Base-by-base conservation (phyloP, 2,329 filamentous ascomycete genomes). In the Knoxdaviesia proteae region DNA sequence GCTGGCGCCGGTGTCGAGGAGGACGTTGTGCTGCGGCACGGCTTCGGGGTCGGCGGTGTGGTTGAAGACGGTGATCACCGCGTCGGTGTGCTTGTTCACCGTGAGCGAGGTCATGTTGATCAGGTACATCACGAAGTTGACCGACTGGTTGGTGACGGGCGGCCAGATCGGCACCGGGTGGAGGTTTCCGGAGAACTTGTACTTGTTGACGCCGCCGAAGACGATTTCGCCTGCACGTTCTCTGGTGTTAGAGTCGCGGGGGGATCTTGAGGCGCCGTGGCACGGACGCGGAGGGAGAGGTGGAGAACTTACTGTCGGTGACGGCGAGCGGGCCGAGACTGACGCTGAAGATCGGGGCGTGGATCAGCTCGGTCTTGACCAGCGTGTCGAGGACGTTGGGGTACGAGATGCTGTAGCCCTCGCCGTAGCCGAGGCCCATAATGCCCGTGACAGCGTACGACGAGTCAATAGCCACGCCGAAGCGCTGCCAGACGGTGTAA, bases 1-100 rank as follows among this genome's bases (percentile, higher is more conserved):
- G 0, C 68, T 70, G 1, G 66, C 65, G 42, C 69, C 69, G 3
- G 64, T 67, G 54, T 74, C 69, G 42, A 73, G 58, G 52, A 68
- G 59, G 29, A 67, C 61, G 40, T 58, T 60, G 7, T 20, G 20
- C 20, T 20, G 20, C 20, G 20, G 20, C 20, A 57, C 49, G 30
- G 65, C 61, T 61, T 64, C 48, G 1, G 44, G 46, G 3, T 43
- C 37, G 1, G 68, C 68, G 10, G 59, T 57, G 44, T 64, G 68
- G 45, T 62, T 60, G 34, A 68, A 51, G 4, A 56, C 60, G n/a
- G 63, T 62, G 40, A 54, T 51, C 8, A 57, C 52, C 38, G 58
- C 48, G 7, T 52, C 45, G 6, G 47, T 49, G 0, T 57, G 56
- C 35, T 47, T 52, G 8, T 54, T 56, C 39, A 57, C 51, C 29